Evolutionary conservation across 345 rosid genomes (phyloP), one percentile per base, ranked within the genome.

Genomic region (Brassica napus): DNA sequence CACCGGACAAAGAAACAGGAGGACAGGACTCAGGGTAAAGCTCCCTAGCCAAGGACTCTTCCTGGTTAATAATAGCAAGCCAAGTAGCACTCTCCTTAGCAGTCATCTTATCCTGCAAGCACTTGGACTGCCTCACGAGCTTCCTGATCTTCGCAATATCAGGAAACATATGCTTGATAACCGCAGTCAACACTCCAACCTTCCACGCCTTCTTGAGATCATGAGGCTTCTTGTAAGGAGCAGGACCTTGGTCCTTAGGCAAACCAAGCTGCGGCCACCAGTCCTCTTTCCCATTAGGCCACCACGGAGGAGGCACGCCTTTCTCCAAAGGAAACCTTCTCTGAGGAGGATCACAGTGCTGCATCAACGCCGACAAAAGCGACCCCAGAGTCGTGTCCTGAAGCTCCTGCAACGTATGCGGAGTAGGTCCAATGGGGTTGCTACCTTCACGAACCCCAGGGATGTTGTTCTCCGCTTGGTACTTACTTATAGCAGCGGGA

Each of bases 81-180:
- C 99, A 95, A 37, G 93, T 91, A 28, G 99, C 99, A 85, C 98
- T 95, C 88, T 95, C 99, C 80, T 92, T 95, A 39, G 98, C 99
- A 0, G 99, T 95, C 98, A 95, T 95, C 87, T 95, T 95, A 86
- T 95, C 99, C 85, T 95, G 99, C 80, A 95, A 86, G 84, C 99
- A 95, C 74, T 95, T 95, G 12, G 98, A 93, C 65, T 90, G 94
- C 72, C 97, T 93, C 9, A 95, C 88, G 23, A 90, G 99, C 84
- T 85, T 93, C 81, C 91, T 86, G 64, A 95, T 95, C 88, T 95
- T 95, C 5, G 97, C 92, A 74, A 92, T 87, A 81, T 95, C 92
- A 0, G 99, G 98, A 8, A 97, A 90, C 97, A 95, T 95, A 73
- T 95, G 99, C 87, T 93, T 95, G 80, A 95, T 95, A 14, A 95